A percentile compares a stretch with the other conserved stretches of the same genome.
Evolutionary conservation across 352 stramenopile species (phyloP).

Genomic region (Phytophthora pistaciae): DNA sequence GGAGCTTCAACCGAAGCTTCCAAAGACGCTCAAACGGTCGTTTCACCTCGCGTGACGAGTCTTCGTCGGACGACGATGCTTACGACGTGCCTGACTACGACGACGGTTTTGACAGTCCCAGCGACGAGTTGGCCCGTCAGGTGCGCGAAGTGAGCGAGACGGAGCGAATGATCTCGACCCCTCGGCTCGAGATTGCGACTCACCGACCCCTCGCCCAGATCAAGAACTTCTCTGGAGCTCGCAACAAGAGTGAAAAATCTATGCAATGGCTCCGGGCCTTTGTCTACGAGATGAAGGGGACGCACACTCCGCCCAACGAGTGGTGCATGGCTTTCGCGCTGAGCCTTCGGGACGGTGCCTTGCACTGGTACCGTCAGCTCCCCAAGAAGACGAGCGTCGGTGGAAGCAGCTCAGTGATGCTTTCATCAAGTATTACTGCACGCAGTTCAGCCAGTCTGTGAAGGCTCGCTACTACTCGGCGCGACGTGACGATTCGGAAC

Average conservation of each 20-base stretch:
- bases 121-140: background rate
- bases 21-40: no score
- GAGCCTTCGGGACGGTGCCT: no score
- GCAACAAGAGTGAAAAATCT: conserved; percentile 3
- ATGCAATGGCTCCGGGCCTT: conserved; percentile 15
- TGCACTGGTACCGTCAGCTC: no score
- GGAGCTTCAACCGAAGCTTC: no score
- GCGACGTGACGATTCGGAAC: background rate
- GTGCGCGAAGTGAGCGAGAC: background rate
- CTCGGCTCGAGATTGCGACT: background rate
- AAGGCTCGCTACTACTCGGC: background rate
- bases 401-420: no score
- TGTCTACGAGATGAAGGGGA: conserved; percentile 14
- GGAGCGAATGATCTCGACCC: background rate
- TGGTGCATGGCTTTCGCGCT: no score
- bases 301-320: background rate
- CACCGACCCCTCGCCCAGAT: conserved; percentile 8
- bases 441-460: no score
- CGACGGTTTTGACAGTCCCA: background rate
- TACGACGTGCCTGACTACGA: background rate
- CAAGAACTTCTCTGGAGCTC: background rate
- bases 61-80: background rate
- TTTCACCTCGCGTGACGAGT: background rate
- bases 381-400: no score
- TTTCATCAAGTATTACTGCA: no score